Conservation (phyloP, 192 early-diverging fungal genomes). For the Coemansia sp. region DNA sequence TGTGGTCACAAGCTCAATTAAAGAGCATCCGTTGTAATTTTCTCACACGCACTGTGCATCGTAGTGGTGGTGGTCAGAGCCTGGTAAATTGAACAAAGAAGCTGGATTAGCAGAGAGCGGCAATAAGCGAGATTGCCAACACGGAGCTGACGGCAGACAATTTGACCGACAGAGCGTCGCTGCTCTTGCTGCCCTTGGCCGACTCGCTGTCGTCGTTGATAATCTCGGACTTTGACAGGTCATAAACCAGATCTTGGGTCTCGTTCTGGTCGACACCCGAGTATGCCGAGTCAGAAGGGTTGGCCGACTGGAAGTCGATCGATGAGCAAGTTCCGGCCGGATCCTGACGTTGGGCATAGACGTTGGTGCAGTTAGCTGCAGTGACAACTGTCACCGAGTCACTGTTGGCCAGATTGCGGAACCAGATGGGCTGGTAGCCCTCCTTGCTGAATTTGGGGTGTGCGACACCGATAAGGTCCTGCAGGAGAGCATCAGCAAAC, state of each 20-base stretch:
- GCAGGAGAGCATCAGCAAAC: conserved; percentile 66
- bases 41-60: too few species aligned
- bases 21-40: too few species aligned
- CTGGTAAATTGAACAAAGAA: neutral
- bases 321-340: conserved; percentile 31
- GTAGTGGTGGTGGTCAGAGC: too few species aligned
- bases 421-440: conserved; percentile 59
- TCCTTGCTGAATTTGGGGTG: conserved; percentile 56
- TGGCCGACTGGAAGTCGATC: conserved; percentile 40
- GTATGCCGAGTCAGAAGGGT: conserved; percentile 33
- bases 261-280: conserved; percentile 37
- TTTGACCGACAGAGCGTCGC: conserved; percentile 1
- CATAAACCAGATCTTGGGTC: conserved; percentile 44
- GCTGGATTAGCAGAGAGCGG: neutral
- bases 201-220: conserved; percentile 11
- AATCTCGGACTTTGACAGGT: conserved; percentile 39
- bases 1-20: too few species aligned
- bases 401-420: conserved; percentile 64
- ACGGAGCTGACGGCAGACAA: neutral
- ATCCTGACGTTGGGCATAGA: conserved; percentile 30
- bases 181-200: neutral
- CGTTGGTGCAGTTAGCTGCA: conserved; percentile 57
- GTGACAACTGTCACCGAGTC: conserved; percentile 54
- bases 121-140: neutral
- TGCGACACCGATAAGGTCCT: conserved; percentile 65